phyloP scores from a whole-genome alignment of 768 basidiomycete species.

The Amanita rubescens region DNA sequence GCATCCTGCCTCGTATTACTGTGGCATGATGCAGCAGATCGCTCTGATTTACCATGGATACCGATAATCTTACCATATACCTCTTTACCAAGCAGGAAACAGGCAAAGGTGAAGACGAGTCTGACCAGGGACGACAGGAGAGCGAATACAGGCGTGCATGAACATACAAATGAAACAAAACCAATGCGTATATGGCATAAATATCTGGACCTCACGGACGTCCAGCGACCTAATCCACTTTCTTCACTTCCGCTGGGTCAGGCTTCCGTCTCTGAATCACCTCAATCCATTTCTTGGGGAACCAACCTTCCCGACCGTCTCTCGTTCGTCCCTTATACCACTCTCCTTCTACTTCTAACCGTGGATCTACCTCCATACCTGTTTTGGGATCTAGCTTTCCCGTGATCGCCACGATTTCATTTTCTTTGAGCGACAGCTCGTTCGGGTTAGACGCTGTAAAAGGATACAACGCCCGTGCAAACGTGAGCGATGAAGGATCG shows the following conservation, averaged over 20 bases:
- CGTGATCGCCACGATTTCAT: conserved; percentile 91
- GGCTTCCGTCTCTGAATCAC: conserved; percentile 42
- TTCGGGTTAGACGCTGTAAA: conserved; percentile 69
- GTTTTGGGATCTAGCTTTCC: conserved; percentile 68
- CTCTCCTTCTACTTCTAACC: conserved; percentile 57
- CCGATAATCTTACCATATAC: no score
- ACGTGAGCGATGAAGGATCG: conserved; percentile 75
- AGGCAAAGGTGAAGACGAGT: no score
- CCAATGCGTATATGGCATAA: background rate
- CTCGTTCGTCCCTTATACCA: conserved; percentile 96
- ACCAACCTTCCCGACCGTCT: conserved; percentile 92
- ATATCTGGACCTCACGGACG: background rate
- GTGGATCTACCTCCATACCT: conserved; percentile 60
- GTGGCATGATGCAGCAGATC: no score
- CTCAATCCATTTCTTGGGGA: conserved; percentile 86
- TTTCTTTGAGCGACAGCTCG: conserved; percentile 76
- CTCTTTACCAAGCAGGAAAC: no score
- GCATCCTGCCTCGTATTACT: no score
- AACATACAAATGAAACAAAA: no score
- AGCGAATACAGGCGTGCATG: no score
- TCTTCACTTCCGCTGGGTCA: conserved; percentile 11
- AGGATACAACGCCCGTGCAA: conserved; percentile 75
- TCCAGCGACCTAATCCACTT: background rate
- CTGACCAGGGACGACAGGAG: no score
- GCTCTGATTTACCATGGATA: no score